A percentile compares a stretch with the other conserved stretches of the same genome.
These are phyloP conservation scores for Melocanna baccifera DNA, from an alignment of 176 grass and related monocot genomes.

Conservation along the genomic window DNA sequence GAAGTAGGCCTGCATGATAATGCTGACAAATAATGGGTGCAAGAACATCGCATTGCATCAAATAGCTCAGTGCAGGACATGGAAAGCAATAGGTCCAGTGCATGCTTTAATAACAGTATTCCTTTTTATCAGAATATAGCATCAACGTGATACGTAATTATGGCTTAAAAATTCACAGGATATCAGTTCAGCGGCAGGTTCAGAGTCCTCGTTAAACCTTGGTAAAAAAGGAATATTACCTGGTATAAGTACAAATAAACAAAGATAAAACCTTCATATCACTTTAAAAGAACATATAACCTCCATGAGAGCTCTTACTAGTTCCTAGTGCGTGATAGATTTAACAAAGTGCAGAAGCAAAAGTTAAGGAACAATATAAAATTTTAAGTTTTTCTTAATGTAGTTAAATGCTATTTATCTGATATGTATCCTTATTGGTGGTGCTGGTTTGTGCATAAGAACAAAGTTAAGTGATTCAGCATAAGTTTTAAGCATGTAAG, in stretches of 20 bases:
- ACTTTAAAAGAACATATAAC: neutral
- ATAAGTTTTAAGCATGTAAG: neutral
- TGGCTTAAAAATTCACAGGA: neutral
- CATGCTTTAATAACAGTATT: conserved; percentile 4
- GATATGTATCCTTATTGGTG: neutral
- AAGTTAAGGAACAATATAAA: neutral
- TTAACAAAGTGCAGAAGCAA: neutral
- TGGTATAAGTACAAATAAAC: neutral
- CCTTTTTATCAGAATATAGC: conserved; percentile 10
- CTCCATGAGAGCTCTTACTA: neutral
- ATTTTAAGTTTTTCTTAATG: neutral
- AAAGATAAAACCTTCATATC: neutral
- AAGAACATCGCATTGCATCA: conserved; percentile 21
- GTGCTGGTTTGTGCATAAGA: neutral
- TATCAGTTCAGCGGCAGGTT: conserved; percentile 11
- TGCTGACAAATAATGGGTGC: neutral
- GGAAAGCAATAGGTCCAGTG: neutral
- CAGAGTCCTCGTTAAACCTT: neutral
- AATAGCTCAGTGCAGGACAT: neutral
- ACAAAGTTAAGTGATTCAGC: neutral
- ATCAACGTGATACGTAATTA: neutral
- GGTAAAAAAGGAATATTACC: neutral
- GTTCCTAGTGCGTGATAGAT: neutral
- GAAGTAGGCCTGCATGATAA: neutral
- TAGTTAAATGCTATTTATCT: neutral